These are phyloP conservation scores for Penicillium arizonense DNA, from an alignment of 495 filamentous ascomycete genomes.

Conservation along the genomic window DNA sequence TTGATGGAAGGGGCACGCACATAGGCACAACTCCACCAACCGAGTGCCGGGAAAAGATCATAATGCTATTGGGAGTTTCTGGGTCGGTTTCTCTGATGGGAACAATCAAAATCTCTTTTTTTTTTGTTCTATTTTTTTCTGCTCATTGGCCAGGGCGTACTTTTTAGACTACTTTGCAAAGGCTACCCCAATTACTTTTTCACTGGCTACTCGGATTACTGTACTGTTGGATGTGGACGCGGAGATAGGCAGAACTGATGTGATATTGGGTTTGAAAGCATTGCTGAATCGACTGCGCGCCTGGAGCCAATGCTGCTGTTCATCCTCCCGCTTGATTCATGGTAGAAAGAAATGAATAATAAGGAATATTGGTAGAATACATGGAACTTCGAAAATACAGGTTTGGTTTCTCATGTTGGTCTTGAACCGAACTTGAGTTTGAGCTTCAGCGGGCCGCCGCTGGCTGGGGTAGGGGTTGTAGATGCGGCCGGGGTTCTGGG, in stretches of 20 bases:
- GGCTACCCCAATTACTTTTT: conserved; percentile 4
- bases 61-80: conserved; percentile 42
- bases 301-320: conserved; percentile 16
- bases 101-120: conserved; percentile 36
- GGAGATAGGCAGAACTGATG: conserved; percentile 1
- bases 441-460: conserved; percentile 39
- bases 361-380: conserved; percentile 18
- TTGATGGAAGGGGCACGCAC: conserved; percentile 18
- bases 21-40: conserved; percentile 11
- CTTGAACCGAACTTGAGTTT: conserved; percentile 45
- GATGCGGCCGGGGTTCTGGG: conserved; percentile 21
- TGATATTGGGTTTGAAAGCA: conserved; percentile 15
- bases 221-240: neutral
- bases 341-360: neutral
- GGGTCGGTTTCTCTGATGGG: conserved; percentile 40
- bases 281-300: conserved; percentile 10
- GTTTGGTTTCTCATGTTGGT: conserved; percentile 25
- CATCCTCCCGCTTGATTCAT: neutral
- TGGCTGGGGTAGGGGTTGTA: conserved; percentile 33
- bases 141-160: neutral
- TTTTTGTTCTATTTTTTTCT: conserved; percentile 20
- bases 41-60: conserved; percentile 18
- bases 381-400: conserved; percentile 14
- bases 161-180: neutral
- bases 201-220: neutral